phyloP scores from a whole-genome alignment of 108 stramenopile genomes.

The Nannochloropsis gaditana region DNA sequence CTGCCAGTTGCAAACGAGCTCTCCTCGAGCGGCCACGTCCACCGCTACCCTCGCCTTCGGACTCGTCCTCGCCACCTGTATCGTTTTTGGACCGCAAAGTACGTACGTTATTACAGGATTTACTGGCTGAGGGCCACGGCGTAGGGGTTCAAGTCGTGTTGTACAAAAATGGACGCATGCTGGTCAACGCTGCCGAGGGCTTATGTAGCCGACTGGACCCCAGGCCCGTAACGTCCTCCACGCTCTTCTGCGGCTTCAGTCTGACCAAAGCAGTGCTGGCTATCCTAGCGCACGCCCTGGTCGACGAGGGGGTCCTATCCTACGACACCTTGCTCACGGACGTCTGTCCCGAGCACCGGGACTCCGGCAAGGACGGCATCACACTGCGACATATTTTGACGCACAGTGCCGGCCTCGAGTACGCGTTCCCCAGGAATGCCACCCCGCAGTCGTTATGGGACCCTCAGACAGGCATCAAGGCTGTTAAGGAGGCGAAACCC shows the following conservation, averaged over 20 bases:
- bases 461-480: slow-evolving; percentile 21
- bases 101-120: slow-evolving; percentile 21
- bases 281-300: slow-evolving; percentile 39
- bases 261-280: slow-evolving; percentile 38
- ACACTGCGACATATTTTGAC: slow-evolving; percentile 47
- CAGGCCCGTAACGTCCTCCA: slow-evolving; percentile 28
- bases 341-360: slow-evolving; percentile 42
- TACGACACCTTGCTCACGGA: slow-evolving; percentile 39
- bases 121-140: slow-evolving; percentile 32
- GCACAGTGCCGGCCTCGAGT: slow-evolving; percentile 45
- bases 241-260: slow-evolving; percentile 42
- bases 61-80: slow-evolving; percentile 25
- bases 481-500: slow-evolving; percentile 37
- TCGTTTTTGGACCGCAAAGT: slow-evolving; percentile 41
- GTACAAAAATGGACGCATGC: slow-evolving; percentile 26
- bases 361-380: slow-evolving; percentile 28
- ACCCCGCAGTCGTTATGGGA: slow-evolving; percentile 35
- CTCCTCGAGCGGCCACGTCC: neutral
- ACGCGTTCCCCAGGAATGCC: slow-evolving; percentile 34
- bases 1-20: slow-evolving; percentile 33
- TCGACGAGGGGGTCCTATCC: slow-evolving; percentile 27
- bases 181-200: slow-evolving; percentile 39
- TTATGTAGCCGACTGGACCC: slow-evolving; percentile 40
- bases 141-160: slow-evolving; percentile 46
- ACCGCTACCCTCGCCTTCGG: neutral